These are phyloP conservation scores for Proliferodiscus dingleyae DNA, from an alignment of 2,329 filamentous ascomycete genomes.

Conservation along the genomic window DNA sequence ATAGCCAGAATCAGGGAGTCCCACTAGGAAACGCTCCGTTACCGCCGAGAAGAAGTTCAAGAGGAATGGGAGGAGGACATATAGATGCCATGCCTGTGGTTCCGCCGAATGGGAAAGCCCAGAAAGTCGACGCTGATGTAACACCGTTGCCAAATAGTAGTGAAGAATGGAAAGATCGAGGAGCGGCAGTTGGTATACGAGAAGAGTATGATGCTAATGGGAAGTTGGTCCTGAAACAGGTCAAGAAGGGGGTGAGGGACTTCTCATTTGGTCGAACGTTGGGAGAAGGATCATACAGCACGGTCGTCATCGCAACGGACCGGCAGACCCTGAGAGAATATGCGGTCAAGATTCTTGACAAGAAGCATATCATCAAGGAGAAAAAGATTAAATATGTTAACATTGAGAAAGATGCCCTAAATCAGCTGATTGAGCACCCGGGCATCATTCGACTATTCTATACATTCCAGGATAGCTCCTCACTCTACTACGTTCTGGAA, in stretches of 20 bases:
- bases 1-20: conserved; percentile 52
- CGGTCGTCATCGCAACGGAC: conserved; percentile 87
- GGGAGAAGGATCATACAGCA: conserved; percentile 97
- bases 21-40: conserved; percentile 54
- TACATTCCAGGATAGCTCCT: conserved; percentile 95
- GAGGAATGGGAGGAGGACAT: conserved; percentile 59
- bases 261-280: conserved; percentile 89
- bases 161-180: conserved; percentile 94
- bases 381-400: conserved; percentile 99
- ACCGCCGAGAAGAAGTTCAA: conserved; percentile 73
- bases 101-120: conserved; percentile 28
- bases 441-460: conserved; percentile 97
- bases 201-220: conserved; percentile 84
- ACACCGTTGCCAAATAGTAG: conserved; percentile 56
- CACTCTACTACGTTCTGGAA: conserved; percentile 94
- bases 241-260: conserved; percentile 97
- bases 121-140: conserved; percentile 51
- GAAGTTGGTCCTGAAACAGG: conserved; percentile 71
- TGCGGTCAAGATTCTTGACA: conserved; percentile 96
- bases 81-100: conserved; percentile 28
- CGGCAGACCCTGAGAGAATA: conserved; percentile 93
- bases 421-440: conserved; percentile 91
- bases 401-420: conserved; percentile 97
- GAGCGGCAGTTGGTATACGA: conserved; percentile 78
- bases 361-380: conserved; percentile 98